These are phyloP conservation scores for Haplosporangium sp. DNA, from an alignment of 371 early-diverging fungal genomes.

Conservation along the genomic window DNA sequence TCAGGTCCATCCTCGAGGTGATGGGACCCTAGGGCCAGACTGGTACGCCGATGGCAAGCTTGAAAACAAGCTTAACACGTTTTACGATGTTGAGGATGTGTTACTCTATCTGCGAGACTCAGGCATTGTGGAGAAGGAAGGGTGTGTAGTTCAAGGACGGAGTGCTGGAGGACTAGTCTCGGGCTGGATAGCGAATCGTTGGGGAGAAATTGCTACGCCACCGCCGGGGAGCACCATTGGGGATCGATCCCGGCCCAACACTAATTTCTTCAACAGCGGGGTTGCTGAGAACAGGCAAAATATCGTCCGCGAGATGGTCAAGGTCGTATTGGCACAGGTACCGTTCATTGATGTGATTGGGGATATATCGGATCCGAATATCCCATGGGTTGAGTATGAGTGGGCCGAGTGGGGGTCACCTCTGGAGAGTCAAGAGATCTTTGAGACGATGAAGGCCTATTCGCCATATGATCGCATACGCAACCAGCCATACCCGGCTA, in stretches of 20 bases:
- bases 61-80: slow-evolving; percentile 58
- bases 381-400: slow-evolving; percentile 70
- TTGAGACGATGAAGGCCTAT: slow-evolving; percentile 59
- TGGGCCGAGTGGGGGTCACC: slow-evolving; percentile 70
- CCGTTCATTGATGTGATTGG: slow-evolving; percentile 67
- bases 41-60: slow-evolving; percentile 64
- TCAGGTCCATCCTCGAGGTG: slow-evolving; percentile 66
- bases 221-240: background rate
- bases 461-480: slow-evolving; percentile 64
- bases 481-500: slow-evolving; percentile 50
- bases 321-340: slow-evolving; percentile 61
- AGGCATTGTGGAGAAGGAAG: slow-evolving; percentile 42
- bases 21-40: slow-evolving; percentile 59
- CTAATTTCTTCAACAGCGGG: too few relatives aligned
- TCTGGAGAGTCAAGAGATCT: slow-evolving; percentile 47
- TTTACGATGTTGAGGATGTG: slow-evolving; percentile 59
- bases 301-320: slow-evolving; percentile 54
- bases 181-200: slow-evolving; percentile 56
- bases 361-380: slow-evolving; percentile 60
- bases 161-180: slow-evolving; percentile 68
- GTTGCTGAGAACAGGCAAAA: slow-evolving; percentile 2
- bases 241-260: background rate
- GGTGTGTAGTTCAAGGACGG: slow-evolving; percentile 57
- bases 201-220: slow-evolving; percentile 29
- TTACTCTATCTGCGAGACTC: slow-evolving; percentile 39